Evolutionary conservation across 805 yeast species (phyloP).

Genomic region (Yamadazyma akitaensis): DNA sequence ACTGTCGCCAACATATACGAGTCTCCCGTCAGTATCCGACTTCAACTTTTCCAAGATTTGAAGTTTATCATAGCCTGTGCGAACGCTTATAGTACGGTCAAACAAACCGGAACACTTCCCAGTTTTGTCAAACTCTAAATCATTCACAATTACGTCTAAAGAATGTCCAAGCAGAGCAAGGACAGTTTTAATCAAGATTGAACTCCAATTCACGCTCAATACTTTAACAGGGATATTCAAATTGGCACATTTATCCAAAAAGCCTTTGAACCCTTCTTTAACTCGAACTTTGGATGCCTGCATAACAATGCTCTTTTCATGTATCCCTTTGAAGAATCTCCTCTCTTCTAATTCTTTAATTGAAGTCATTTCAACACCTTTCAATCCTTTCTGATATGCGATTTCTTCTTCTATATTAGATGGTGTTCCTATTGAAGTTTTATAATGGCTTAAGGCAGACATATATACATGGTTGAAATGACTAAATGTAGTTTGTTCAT

Average conservation of each 20-base stretch:
- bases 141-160: conserved; percentile 41
- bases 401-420: conserved; percentile 39
- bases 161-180: conserved; percentile 14
- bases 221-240: conserved; percentile 37
- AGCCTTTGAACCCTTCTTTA: conserved; percentile 37
- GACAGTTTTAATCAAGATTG: conserved; percentile 39
- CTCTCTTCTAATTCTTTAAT: conserved; percentile 38
- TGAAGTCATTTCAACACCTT: conserved; percentile 47
- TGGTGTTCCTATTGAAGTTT: conserved; percentile 9
- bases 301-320: conserved; percentile 22
- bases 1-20: conserved; percentile 61
- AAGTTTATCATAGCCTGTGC: conserved; percentile 57
- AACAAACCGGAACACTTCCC: conserved; percentile 30
- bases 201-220: conserved; percentile 64
- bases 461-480: conserved; percentile 45
- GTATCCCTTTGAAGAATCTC: conserved; percentile 43
- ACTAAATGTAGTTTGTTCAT: conserved; percentile 35
- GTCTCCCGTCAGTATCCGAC: conserved; percentile 10
- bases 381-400: conserved; percentile 44
- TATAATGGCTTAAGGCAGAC: conserved; percentile 3
- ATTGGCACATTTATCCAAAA: conserved; percentile 21
- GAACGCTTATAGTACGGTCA: conserved; percentile 19
- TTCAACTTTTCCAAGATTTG: conserved; percentile 14
- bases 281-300: conserved; percentile 38
- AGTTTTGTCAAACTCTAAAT: conserved; percentile 37